These are phyloP conservation scores for Colletotrichum eremochloae DNA, from an alignment of 2,329 filamentous ascomycete genomes.

Conservation along the genomic window DNA sequence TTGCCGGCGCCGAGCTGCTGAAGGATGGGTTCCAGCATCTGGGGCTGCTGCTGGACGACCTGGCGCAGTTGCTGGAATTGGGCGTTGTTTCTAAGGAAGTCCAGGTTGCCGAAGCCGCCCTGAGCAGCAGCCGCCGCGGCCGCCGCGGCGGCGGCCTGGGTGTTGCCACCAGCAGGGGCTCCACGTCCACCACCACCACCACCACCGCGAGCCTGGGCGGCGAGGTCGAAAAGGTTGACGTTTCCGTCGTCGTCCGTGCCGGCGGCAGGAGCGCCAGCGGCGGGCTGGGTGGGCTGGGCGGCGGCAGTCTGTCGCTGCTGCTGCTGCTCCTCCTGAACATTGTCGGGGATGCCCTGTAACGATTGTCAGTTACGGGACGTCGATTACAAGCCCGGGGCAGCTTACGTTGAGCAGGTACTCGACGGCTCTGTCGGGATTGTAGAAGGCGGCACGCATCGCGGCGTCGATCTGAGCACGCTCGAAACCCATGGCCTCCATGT, in stretches of 20 bases:
- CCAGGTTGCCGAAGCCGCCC: constrained; percentile 80
- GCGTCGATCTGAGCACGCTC: constrained; percentile 88
- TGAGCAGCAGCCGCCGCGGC: constrained; percentile 65
- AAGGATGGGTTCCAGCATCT: constrained; percentile 98
- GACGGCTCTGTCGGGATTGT: constrained; percentile 96
- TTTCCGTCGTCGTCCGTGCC: constrained; percentile 69
- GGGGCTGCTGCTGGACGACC: constrained; percentile 96
- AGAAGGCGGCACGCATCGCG: constrained; percentile 96
- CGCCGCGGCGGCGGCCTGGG: constrained; percentile 56
- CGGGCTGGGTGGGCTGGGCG: constrained; percentile 54
- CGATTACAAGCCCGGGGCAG: constrained; percentile 38
- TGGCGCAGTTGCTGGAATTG: constrained; percentile 98
- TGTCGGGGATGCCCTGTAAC: constrained; percentile 88
- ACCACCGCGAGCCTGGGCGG: constrained; percentile 74
- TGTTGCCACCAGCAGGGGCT: constrained; percentile 56
- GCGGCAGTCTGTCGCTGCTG: constrained; percentile 61
- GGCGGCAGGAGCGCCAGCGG: constrained; percentile 54
- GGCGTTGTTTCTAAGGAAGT: constrained; percentile 93
- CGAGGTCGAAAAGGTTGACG: constrained; percentile 93
- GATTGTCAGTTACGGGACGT: constrained; percentile 16
- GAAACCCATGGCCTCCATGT: constrained; percentile 99
- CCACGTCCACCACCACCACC: constrained; percentile 54
- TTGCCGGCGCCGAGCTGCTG: constrained; percentile 97
- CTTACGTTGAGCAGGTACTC: constrained; percentile 92
- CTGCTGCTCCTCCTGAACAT: constrained; percentile 80